Evolutionary conservation across 805 yeast species (phyloP).

Genomic region (Huiozyma sinensis): DNA sequence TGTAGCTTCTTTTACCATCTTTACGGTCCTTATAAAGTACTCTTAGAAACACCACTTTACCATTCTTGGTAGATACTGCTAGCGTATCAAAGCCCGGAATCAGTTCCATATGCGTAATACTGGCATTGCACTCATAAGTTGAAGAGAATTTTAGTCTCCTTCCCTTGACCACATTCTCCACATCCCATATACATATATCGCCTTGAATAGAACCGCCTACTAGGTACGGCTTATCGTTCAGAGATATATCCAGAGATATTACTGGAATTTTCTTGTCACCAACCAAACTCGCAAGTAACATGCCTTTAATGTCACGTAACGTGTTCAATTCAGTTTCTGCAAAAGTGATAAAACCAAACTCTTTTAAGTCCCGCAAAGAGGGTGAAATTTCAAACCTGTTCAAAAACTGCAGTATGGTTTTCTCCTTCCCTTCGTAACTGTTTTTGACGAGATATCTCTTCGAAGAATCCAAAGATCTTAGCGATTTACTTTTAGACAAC

Average conservation of each 20-base stretch:
- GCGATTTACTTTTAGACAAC: slow-evolving; percentile 2
- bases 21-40: slow-evolving; percentile 23
- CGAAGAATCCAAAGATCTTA: slow-evolving; percentile 6
- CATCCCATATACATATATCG: slow-evolving; percentile 67
- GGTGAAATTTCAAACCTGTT: slow-evolving; percentile 45
- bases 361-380: slow-evolving; percentile 46
- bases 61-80: slow-evolving; percentile 38
- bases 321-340: slow-evolving; percentile 11
- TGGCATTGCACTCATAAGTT: slow-evolving; percentile 37
- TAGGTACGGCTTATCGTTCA: slow-evolving; percentile 49
- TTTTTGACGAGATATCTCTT: slow-evolving; percentile 31
- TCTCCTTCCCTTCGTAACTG: slow-evolving; percentile 61
- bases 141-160: slow-evolving; percentile 41
- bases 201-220: slow-evolving; percentile 76
- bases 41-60: slow-evolving; percentile 28
- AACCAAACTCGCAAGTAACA: slow-evolving; percentile 49
- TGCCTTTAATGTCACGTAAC: slow-evolving; percentile 28
- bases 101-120: slow-evolving; percentile 41
- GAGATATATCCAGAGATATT: slow-evolving; percentile 47
- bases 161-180: slow-evolving; percentile 50
- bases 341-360: slow-evolving; percentile 42
- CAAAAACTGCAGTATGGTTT: slow-evolving; percentile 49
- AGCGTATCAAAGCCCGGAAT: slow-evolving; percentile 47
- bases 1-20: slow-evolving; percentile 2
- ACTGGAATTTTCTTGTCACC: slow-evolving; percentile 48